These are phyloP conservation scores for Colletotrichum sansevieriae DNA, from an alignment of 2,329 filamentous ascomycete species.

Conservation along the genomic window DNA sequence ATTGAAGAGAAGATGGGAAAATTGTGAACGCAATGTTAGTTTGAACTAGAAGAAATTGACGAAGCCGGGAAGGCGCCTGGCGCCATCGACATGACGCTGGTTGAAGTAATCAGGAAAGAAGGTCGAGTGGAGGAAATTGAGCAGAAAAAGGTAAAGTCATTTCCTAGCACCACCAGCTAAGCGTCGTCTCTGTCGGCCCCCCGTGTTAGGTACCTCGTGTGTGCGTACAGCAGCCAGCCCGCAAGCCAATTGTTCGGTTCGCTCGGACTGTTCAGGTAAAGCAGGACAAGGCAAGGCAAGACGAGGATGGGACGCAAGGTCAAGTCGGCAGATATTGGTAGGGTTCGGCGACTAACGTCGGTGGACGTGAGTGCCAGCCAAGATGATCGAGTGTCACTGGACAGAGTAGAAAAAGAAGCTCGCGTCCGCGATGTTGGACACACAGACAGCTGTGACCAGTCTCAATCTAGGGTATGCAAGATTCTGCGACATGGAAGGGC, in stretches of 20 bases:
- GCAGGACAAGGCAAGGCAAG: conserved; percentile 5
- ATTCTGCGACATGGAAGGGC: conserved; percentile 25
- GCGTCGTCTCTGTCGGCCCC: conserved; percentile 15
- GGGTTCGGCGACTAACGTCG: not conserved
- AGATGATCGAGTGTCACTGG: conserved; percentile 18
- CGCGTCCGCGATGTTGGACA: conserved; percentile 11
- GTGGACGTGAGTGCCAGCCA: not conserved
- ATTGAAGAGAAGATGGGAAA: not conserved
- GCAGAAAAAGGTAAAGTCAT: conserved; percentile 1
- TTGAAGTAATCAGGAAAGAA: not conserved
- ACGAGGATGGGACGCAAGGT: not conserved
- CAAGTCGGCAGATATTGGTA: conserved; percentile 9
- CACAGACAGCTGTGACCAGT: conserved; percentile 34
- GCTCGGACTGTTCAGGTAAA: not conserved
- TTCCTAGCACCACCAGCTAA: not conserved
- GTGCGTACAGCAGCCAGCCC: not conserved
- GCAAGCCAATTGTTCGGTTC: conserved; percentile 12
- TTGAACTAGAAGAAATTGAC: conserved; percentile 2
- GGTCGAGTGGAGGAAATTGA: not conserved
- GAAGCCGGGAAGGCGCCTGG: conserved; percentile 21
- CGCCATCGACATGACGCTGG: conserved; percentile 36
- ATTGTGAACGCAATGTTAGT: not conserved
- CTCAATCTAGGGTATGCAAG: conserved; percentile 16
- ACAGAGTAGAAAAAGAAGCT: conserved; percentile 19
- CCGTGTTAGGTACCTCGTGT: not conserved